Base-by-base conservation (phyloP, 164 flowering plant species). In the Sedum album region DNA sequence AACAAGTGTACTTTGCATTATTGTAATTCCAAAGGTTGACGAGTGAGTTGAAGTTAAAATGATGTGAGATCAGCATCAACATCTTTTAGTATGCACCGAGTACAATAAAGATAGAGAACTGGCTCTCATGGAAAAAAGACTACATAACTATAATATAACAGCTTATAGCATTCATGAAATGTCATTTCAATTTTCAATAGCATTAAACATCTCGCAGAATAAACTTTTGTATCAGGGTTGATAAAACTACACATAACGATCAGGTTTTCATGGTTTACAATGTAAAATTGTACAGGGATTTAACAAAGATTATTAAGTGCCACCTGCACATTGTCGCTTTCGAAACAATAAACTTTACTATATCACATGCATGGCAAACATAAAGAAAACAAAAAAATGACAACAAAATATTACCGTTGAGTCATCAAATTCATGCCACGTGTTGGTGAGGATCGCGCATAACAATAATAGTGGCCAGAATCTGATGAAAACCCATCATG, bases 391-490 rank as follows among this genome's bases (percentile, higher is more conserved):
- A 13, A 31, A 30, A 51, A 18, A 28, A 20, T 6, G 28, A 14
- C 41, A 39, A 1, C 13, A 15, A 31, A 70, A 44, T 35, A 31
- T 69, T 85, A 94, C 99, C 99, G 65, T 69, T 31, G 86, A 76
- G 71, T 95, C 99, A 76, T 95, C 91, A 76, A 90, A 72, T 57
- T 69, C 73, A 74, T 83, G 79, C 99, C 99, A 95, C 62, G 79
- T 73, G 30, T 80, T 11, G 86, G 87, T 21, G 90, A 80, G 51
- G 90, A 77, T 31, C 96, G 86, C 60, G 90, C 71, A 69, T 79
- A 91, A 75, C 84, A 81, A 55, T 81, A 79, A 77, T 95, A 95
- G 78, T 95, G 99, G 26, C 97, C 99, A 57, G 81, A 86, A 73
- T 72, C 73, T 42, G 83, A 72, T 60, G 83, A 71, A 49, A 55